These are phyloP conservation scores for Phylloporus arenicola DNA, from an alignment of 768 basidiomycete genomes.

Conservation along the genomic window DNA sequence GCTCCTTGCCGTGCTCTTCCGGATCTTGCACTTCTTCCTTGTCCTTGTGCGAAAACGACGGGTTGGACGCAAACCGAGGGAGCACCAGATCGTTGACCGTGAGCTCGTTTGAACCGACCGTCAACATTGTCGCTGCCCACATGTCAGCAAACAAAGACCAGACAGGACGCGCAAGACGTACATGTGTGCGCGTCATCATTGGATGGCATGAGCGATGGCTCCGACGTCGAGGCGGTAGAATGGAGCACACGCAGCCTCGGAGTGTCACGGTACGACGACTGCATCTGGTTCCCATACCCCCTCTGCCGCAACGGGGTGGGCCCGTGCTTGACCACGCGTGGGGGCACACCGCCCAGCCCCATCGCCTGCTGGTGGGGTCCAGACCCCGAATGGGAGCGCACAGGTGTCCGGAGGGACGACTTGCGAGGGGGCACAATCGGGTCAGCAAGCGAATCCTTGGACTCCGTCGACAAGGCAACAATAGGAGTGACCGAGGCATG, in stretches of 20 bases:
- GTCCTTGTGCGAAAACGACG: constrained; percentile 37
- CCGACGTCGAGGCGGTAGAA: constrained; percentile 71
- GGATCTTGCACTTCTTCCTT: constrained; percentile 56
- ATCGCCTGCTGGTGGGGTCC: constrained; percentile 21
- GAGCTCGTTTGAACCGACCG: constrained; percentile 47
- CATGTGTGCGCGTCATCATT: constrained; percentile 46
- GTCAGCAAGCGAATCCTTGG: constrained; percentile 41
- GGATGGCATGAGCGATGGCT: constrained; percentile 66
- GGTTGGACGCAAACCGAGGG: constrained; percentile 39
- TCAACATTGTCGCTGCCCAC: constrained; percentile 16
- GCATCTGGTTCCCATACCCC: constrained; percentile 32
- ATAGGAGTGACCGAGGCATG: constrained; percentile 17
- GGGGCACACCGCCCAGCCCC: constrained; percentile 22
- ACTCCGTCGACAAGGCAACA: constrained; percentile 25
- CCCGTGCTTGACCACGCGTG: constrained; percentile 34
- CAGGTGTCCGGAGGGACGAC: constrained; percentile 30
- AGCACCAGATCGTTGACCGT: constrained; percentile 46
- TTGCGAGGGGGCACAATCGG: constrained; percentile 28
- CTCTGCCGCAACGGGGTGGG: constrained; percentile 42
- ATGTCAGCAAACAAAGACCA: constrained; percentile 8
- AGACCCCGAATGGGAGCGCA: constrained; percentile 28
- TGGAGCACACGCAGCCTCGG: constrained; percentile 56
- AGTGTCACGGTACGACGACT: constrained; percentile 36
- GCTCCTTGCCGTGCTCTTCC: constrained; percentile 59
- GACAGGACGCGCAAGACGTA: constrained; percentile 31